phyloP scores from a whole-genome alignment of 106 monocot species.

The Dendrobium catenatum region DNA sequence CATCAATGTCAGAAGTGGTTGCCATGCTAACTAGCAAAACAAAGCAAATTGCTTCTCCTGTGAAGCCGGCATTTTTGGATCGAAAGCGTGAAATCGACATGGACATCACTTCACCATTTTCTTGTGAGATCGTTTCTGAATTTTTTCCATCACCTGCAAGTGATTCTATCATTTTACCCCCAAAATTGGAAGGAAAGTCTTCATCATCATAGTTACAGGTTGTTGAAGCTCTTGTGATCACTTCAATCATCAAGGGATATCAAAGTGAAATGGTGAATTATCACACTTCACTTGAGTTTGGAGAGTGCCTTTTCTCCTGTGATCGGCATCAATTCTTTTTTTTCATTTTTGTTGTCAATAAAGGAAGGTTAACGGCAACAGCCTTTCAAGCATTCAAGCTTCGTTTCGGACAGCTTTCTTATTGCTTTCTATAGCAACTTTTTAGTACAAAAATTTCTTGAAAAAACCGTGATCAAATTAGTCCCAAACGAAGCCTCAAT shows the following conservation, averaged over 20 bases:
- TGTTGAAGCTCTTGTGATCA: neutral
- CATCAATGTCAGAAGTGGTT: constrained; percentile 54
- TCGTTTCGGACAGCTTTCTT: too few relatives aligned
- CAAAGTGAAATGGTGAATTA: too few relatives aligned
- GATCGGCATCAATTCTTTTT: too few relatives aligned
- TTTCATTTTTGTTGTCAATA: too few relatives aligned
- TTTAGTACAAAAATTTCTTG: too few relatives aligned
- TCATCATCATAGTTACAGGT: neutral
- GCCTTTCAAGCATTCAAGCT: too few relatives aligned
- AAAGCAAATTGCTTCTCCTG: constrained; percentile 18
- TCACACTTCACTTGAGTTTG: too few relatives aligned
- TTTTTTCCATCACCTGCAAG: neutral
- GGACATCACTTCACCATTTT: neutral
- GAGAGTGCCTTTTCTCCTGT: too few relatives aligned
- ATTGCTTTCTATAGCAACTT: too few relatives aligned
- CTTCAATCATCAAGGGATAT: neutral
- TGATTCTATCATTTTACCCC: neutral
- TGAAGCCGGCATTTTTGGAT: constrained; percentile 39
- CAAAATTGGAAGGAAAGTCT: neutral
- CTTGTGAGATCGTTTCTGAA: constrained; percentile 19
- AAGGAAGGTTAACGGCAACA: too few relatives aligned
- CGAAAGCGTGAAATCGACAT: constrained; percentile 12
- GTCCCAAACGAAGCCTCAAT: too few relatives aligned
- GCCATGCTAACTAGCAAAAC: constrained; percentile 30
- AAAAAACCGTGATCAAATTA: too few relatives aligned